These are phyloP conservation scores for Globisporangium cylindrosporum DNA, from an alignment of 352 stramenopile species.

Conservation along the genomic window DNA sequence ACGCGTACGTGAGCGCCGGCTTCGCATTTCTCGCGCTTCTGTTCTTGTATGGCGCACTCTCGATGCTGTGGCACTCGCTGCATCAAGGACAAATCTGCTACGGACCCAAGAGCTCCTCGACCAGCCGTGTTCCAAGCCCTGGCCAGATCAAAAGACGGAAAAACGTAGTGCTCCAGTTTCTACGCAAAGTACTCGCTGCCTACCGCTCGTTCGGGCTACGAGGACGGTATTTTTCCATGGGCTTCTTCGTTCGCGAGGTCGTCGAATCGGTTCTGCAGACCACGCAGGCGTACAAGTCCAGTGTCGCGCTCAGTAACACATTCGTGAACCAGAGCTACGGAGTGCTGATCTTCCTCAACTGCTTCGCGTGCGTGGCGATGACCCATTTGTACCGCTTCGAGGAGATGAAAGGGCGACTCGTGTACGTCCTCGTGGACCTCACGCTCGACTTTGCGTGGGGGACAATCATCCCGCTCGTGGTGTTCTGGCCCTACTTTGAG, in stretches of 20 bases:
- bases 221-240: not conserved
- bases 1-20: not conserved
- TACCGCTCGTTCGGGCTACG: not conserved
- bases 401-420: not conserved
- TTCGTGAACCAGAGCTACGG: slow-evolving; percentile 13
- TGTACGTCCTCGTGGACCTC: not conserved
- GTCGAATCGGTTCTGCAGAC: slow-evolving; percentile 3
- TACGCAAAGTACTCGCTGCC: not conserved
- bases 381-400: not conserved
- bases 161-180: not conserved
- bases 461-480: not conserved
- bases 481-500: slow-evolving; percentile 5
- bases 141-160: not conserved
- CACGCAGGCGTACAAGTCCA: not conserved
- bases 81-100: not conserved
- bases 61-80: not conserved
- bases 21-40: not conserved
- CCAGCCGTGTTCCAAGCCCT: not conserved
- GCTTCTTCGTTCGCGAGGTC: not conserved
- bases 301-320: slow-evolving; percentile 4
- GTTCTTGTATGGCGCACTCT: not conserved
- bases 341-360: slow-evolving; percentile 14
- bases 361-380: not conserved
- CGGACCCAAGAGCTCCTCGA: not conserved
- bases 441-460: slow-evolving; percentile 1